Percentiles rank a stretch among this genome's conserved stretches.
phyloP scores from a whole-genome alignment of 2,329 filamentous ascomycete species.

The Mycosphaerelloides madeirae region DNA sequence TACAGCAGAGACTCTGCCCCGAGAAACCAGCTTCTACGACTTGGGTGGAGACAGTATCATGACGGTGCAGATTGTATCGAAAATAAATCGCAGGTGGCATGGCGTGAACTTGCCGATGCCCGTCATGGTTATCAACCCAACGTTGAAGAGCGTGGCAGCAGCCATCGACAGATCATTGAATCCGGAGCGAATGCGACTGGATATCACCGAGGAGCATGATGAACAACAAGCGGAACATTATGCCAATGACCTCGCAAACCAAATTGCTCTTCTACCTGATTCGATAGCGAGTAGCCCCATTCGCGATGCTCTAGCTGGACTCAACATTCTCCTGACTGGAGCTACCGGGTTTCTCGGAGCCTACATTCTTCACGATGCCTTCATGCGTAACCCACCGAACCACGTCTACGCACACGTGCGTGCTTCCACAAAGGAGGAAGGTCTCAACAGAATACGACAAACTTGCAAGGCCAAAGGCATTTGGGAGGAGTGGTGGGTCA shows the following conservation, averaged over 20 bases:
- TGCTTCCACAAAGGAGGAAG: constrained; percentile 57
- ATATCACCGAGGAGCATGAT: constrained; percentile 47
- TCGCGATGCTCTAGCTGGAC: constrained; percentile 23
- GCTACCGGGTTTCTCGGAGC: constrained; percentile 86
- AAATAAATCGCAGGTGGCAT: constrained; percentile 58
- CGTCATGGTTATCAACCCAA: constrained; percentile 62
- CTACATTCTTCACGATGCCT: constrained; percentile 70
- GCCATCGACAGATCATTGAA: constrained; percentile 49
- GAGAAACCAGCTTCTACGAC: constrained; percentile 68
- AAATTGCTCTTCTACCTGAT: constrained; percentile 48
- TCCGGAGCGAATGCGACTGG: constrained; percentile 44
- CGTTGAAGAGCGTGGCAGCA: constrained; percentile 52
- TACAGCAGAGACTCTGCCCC: constrained; percentile 62
- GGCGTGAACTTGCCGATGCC: constrained; percentile 65
- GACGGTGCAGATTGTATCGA: constrained; percentile 74
- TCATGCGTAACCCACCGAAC: constrained; percentile 51
- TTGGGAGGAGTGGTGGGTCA: constrained; percentile 66
- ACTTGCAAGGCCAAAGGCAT: constrained; percentile 73
- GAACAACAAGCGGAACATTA: constrained; percentile 50
- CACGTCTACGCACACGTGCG: constrained; percentile 74
- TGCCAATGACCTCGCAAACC: constrained; percentile 49
- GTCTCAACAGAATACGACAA: constrained; percentile 59
- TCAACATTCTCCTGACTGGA: constrained; percentile 70
- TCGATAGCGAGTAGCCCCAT: constrained; percentile 28
- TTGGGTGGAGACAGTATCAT: constrained; percentile 75